Percentiles rank a stretch among this genome's conserved stretches.
These are phyloP conservation scores for Miscanthus lutarioriparius DNA, from an alignment of 176 grass and related monocot genomes.

Conservation along the genomic window DNA sequence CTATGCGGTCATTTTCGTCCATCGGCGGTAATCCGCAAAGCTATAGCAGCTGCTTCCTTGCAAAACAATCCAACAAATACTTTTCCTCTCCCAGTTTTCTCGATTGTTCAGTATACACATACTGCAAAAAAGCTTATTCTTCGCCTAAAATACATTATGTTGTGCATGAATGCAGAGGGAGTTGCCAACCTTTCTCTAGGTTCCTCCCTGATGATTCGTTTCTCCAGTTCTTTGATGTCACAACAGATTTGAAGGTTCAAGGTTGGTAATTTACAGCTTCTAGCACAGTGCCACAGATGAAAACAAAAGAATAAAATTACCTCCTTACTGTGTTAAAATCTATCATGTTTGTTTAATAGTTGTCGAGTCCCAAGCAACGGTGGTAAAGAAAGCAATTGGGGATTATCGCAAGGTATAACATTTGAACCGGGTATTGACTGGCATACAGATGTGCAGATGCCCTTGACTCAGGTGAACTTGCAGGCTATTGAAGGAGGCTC, in stretches of 20 bases:
- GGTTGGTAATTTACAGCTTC: conserved; percentile 46
- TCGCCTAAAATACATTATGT: conserved; percentile 19
- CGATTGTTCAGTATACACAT: not conserved
- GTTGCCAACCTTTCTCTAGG: conserved; percentile 83
- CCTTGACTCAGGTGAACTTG: conserved; percentile 35
- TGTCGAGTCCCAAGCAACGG: conserved; percentile 35
- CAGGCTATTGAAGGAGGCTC: conserved; percentile 72
- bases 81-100: conserved; percentile 3
- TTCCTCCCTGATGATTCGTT: conserved; percentile 87
- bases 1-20: conserved; percentile 82
- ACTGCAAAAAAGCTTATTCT: not conserved
- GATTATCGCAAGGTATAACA: conserved; percentile 58
- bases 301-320: not conserved
- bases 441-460: not conserved
- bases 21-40: conserved; percentile 52
- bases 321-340: not conserved
- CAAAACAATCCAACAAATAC: not conserved
- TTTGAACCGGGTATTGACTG: not conserved
- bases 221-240: conserved; percentile 68
- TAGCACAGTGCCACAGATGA: not conserved
- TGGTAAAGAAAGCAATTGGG: conserved; percentile 67
- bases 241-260: conserved; percentile 75
- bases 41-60: not conserved
- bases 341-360: conserved; percentile 44
- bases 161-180: conserved; percentile 52